Evolutionary conservation across 2,329 filamentous ascomycete species (phyloP), one percentile per base, ranked within the genome.

Genomic region (Scortechinia acanthostroma): DNA sequence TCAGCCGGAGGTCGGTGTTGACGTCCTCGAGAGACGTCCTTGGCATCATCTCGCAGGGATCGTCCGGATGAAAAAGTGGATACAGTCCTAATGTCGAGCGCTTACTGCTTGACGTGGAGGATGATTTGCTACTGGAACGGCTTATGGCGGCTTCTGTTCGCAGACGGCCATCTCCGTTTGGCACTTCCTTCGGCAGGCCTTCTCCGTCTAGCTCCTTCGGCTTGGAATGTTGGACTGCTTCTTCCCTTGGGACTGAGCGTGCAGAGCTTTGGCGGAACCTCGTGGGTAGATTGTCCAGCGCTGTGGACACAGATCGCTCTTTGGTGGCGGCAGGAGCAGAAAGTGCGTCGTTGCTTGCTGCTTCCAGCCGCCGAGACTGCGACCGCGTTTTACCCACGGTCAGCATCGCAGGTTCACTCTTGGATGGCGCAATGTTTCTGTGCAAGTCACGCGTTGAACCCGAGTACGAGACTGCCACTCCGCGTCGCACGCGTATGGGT

Each of bases 311-410:
- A 6, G 6, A 15, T 19, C 17, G 6, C 17, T 40, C 35, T 6
- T 13, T 6, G 17, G 20, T 17, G 20, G 10, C 17, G 14, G 10
- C 35, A 6, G 6, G 17, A 6, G 10, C 13, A 40, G 17, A 44
- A 16, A 42, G 30, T 4, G 44, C 43, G 13, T 54, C 55, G 45
- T 57, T 52, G n/a, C 47, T 52, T 10, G 56, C 56, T 6, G 58
- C 55, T 47, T 63, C 61, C 30, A 63, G 49, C 42, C 52, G 51
- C 42, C 57, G 55, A 19, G 64, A 65, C 48, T 66, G 63, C 14
- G 64, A 65, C 21, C 64, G 58, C 16, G 64, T 67, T 50, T 65
- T 65, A n/a, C 61, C 62, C 43, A 64, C 58, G 4, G 57, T 62
- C 37, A 66, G 48, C 21, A 55, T 57, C 4, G 50, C 57, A 16